phyloP scores from a whole-genome alignment of 1,284 basidiomycete genomes.

The Pisolithus thermaeus region DNA sequence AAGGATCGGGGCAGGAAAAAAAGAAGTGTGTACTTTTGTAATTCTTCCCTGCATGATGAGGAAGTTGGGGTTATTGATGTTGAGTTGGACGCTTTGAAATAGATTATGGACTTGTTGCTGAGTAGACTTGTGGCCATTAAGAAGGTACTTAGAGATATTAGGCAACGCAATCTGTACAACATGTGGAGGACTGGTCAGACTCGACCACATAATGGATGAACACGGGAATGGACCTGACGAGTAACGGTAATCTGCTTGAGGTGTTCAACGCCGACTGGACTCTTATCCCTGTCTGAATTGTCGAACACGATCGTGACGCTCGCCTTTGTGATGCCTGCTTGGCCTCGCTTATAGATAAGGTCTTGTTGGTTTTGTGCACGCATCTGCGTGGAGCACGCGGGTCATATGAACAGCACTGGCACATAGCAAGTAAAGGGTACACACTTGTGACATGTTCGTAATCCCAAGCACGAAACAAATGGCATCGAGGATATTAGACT shows the following conservation, averaged over 20 bases:
- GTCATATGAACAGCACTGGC: not conserved
- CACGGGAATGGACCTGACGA: slow-evolving; percentile 63
- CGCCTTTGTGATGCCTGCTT: slow-evolving; percentile 95
- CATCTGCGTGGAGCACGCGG: slow-evolving; percentile 49
- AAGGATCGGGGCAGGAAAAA: not conserved
- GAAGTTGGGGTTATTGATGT: slow-evolving; percentile 99
- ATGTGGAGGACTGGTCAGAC: not conserved
- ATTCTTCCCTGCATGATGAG: slow-evolving; percentile 99
- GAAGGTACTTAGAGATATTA: slow-evolving; percentile 92
- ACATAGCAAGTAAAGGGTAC: slow-evolving; percentile 15
- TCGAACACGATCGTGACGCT: slow-evolving; percentile 99
- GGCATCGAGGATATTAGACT: slow-evolving; percentile 97
- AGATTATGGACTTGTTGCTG: slow-evolving; percentile 88
- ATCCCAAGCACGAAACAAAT: slow-evolving; percentile 97
- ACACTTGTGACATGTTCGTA: slow-evolving; percentile 84
- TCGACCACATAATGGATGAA: slow-evolving; percentile 4
- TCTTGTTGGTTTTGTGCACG: slow-evolving; percentile 96
- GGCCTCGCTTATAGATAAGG: slow-evolving; percentile 96
- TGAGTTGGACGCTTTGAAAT: slow-evolving; percentile 96
- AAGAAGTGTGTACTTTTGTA: slow-evolving; percentile 58
- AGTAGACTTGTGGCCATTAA: slow-evolving; percentile 94
- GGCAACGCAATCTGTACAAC: slow-evolving; percentile 77
- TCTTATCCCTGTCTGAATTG: slow-evolving; percentile 88
- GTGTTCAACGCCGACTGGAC: slow-evolving; percentile 82
- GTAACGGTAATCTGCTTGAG: slow-evolving; percentile 93